These are phyloP conservation scores for Diaporthe sp. DNA, from an alignment of 2,329 filamentous ascomycete genomes.

Conservation along the genomic window DNA sequence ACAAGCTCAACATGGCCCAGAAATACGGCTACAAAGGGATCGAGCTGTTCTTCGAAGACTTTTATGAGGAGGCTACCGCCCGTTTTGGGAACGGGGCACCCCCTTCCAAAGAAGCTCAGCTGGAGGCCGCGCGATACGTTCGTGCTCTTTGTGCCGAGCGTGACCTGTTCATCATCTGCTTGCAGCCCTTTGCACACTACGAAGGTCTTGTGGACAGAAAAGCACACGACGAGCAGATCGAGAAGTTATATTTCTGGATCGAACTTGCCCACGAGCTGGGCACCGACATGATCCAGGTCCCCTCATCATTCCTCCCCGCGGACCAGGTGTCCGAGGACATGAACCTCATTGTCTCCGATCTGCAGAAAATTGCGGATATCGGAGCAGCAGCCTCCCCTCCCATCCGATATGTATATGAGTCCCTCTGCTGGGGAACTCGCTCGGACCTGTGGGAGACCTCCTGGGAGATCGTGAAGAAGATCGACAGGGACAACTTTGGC, in stretches of 20 bases:
- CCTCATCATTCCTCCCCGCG: conserved; percentile 76
- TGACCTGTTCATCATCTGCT: conserved; percentile 72
- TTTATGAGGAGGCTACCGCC: conserved; percentile 69
- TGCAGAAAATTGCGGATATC: conserved; percentile 76
- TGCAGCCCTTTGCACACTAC: conserved; percentile 85
- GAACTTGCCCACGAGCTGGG: conserved; percentile 72
- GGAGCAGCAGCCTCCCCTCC: conserved; percentile 68
- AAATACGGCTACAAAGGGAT: conserved; percentile 77
- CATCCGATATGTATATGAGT: conserved; percentile 81
- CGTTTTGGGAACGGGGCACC: neutral
- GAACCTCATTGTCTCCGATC: conserved; percentile 72
- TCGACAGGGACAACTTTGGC: conserved; percentile 80
- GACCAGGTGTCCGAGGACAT: conserved; percentile 61
- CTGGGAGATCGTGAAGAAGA: conserved; percentile 76
- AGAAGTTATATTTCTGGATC: conserved; percentile 79
- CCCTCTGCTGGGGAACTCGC: conserved; percentile 79
- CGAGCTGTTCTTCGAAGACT: conserved; percentile 85
- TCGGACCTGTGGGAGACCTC: conserved; percentile 79
- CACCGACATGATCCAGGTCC: conserved; percentile 82
- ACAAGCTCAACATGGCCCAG: conserved; percentile 78
- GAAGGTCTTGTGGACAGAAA: conserved; percentile 78
- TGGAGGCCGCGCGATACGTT: conserved; percentile 71
- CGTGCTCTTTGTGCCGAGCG: conserved; percentile 65
- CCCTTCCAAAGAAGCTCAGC: conserved; percentile 45
- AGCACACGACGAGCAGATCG: conserved; percentile 69